Percentiles rank a stretch among this genome's conserved stretches.
Evolutionary conservation across 148 eudicot species (phyloP).

Genomic region (Rhododendron ferrugineum): DNA sequence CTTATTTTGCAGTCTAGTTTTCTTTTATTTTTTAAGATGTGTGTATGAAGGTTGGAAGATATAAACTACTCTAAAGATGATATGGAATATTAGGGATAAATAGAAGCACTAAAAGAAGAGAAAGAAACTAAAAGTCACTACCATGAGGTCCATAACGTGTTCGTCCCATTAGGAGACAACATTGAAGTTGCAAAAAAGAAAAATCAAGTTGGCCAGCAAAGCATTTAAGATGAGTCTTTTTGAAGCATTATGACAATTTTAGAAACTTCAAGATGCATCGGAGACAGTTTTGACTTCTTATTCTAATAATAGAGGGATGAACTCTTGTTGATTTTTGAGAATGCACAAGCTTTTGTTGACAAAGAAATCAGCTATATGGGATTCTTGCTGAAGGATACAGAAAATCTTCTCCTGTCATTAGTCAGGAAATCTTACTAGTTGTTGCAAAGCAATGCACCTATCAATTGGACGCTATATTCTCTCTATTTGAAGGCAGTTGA

Average conservation of each 20-base stretch:
- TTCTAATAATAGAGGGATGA: background rate
- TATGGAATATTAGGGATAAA: background rate
- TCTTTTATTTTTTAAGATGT: background rate
- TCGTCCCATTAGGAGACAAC: background rate
- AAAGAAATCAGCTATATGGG: background rate
- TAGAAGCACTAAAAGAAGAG: background rate
- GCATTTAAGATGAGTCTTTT: background rate
- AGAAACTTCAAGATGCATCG: background rate
- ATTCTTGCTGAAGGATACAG: background rate
- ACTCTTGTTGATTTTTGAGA: background rate
- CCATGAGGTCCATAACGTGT: background rate
- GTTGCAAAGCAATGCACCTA: background rate
- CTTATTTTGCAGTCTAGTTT: background rate
- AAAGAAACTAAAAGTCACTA: background rate
- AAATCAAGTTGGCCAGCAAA: background rate
- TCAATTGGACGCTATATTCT: background rate
- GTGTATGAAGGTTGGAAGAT: background rate
- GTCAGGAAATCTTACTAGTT: background rate
- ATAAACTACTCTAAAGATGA: background rate
- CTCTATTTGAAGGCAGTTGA: background rate
- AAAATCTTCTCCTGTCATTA: background rate
- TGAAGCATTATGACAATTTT: background rate
- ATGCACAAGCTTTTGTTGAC: background rate
- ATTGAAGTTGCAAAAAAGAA: background rate
- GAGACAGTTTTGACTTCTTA: background rate